Evolutionary conservation across 2,329 filamentous ascomycete genomes (phyloP).

Genomic region (Xylaria sp.): DNA sequence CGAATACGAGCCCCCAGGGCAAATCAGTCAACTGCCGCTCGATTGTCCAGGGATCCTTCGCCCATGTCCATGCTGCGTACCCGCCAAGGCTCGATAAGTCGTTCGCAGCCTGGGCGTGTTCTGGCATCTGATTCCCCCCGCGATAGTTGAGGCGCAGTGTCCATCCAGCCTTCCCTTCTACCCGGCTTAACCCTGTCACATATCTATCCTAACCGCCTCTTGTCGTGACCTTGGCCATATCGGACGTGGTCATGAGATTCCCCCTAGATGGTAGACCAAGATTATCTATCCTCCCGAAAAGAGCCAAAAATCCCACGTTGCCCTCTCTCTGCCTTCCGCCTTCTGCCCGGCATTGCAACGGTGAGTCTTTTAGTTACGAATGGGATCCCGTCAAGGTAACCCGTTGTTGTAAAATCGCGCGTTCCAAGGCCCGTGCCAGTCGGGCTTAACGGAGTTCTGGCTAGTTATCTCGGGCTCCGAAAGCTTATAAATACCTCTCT

Average conservation of each 20-base stretch:
- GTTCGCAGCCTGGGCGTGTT: conserved; percentile 3
- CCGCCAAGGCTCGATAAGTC: conserved; percentile 2
- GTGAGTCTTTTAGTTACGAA: not conserved
- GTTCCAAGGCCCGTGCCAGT: not conserved
- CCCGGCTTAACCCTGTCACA: conserved; percentile 8
- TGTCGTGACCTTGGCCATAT: not conserved
- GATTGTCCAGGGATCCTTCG: not conserved
- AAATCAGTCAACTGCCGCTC: conserved; percentile 20
- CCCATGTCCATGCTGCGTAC: conserved; percentile 16
- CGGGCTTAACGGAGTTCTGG: not conserved
- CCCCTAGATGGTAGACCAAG: not conserved
- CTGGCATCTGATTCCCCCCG: conserved; percentile 19
- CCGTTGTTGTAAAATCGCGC: conserved; percentile 13
- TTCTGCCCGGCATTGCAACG: conserved; percentile 16
- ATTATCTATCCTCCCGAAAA: not conserved
- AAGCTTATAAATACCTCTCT: conserved; percentile 4
- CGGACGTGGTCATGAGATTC: not conserved
- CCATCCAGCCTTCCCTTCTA: conserved; percentile 13
- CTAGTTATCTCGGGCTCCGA: not conserved
- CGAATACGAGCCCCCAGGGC: conserved; percentile 11
- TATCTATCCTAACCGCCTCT: conserved; percentile 5
- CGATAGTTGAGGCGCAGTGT: not conserved
- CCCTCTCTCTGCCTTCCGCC: not conserved
- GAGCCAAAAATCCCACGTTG: conserved; percentile 1
- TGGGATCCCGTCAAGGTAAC: not conserved